These are phyloP conservation scores for Chloridella minuta DNA, from an alignment of 352 stramenopile genomes.

Conservation along the genomic window DNA sequence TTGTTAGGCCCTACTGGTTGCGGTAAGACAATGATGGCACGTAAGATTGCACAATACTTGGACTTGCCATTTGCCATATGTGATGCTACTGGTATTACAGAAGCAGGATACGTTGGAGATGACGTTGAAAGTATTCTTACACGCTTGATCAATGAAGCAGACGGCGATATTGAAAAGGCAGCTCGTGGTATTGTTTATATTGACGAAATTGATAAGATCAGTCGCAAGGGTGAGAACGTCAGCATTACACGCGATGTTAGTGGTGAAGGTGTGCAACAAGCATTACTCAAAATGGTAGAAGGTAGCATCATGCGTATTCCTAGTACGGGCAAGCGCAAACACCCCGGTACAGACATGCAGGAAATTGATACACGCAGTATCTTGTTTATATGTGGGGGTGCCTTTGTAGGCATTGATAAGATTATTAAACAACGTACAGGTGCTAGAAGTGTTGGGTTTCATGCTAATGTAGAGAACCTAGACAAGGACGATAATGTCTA, in stretches of 20 bases:
- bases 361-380: constrained; percentile 95
- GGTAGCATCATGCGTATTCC: constrained; percentile 77
- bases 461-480: no score
- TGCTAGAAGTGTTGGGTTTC: constrained; percentile 67
- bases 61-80: constrained; percentile 83
- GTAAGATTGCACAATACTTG: constrained; percentile 67
- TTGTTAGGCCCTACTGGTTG: constrained; percentile 50
- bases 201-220: constrained; percentile 89
- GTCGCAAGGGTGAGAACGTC: constrained; percentile 37
- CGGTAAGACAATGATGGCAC: constrained; percentile 78
- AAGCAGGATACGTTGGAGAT: constrained; percentile 87
- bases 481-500: constrained; percentile 22
- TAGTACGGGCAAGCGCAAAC: constrained; percentile 79
- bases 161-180: constrained; percentile 65
- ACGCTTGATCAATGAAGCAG: constrained; percentile 77
- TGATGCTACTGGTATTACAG: constrained; percentile 77
- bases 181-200: constrained; percentile 90
- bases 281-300: constrained; percentile 92
- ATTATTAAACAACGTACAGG: constrained; percentile 61
- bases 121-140: constrained; percentile 89
- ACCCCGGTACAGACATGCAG: constrained; percentile 56
- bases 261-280: constrained; percentile 87
- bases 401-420: constrained; percentile 68
- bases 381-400: constrained; percentile 85
- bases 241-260: constrained; percentile 75